phyloP scores from a whole-genome alignment of 208 protist species.

The Entamoeba histolytica region DNA sequence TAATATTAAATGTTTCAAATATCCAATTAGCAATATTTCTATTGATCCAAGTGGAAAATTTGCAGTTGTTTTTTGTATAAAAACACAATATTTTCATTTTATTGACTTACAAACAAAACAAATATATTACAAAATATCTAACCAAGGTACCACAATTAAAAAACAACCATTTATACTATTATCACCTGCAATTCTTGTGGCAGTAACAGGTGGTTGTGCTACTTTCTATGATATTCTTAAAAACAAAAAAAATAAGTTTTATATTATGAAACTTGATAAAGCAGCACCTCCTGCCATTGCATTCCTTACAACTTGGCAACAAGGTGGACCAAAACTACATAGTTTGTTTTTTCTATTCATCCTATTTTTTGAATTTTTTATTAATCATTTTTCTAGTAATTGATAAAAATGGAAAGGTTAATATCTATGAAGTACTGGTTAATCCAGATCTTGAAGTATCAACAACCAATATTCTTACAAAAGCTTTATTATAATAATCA shows the following conservation, averaged over 20 bases:
- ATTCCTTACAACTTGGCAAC: neutral
- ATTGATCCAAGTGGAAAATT: neutral
- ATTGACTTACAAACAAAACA: neutral
- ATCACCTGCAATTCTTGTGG: neutral
- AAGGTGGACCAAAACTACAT: neutral
- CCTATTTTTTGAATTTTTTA: neutral
- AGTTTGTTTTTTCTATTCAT: neutral
- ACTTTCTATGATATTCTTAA: neutral
- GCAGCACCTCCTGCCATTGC: neutral
- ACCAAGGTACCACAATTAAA: neutral
- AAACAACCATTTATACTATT: neutral
- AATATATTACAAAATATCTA: neutral
- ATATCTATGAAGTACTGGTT: neutral
- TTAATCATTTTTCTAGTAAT: neutral
- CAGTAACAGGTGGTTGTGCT: neutral
- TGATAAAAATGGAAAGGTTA: neutral
- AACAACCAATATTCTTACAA: neutral
- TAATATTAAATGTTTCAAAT: neutral
- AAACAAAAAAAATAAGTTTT: neutral
- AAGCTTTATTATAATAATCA: neutral
- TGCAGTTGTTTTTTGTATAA: neutral
- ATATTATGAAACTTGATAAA: neutral
- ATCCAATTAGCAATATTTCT: neutral
- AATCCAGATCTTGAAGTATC: neutral
- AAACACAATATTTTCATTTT: neutral